These are phyloP conservation scores for Epichloe glyceriae DNA, from an alignment of 2,329 filamentous ascomycete species.

Conservation along the genomic window DNA sequence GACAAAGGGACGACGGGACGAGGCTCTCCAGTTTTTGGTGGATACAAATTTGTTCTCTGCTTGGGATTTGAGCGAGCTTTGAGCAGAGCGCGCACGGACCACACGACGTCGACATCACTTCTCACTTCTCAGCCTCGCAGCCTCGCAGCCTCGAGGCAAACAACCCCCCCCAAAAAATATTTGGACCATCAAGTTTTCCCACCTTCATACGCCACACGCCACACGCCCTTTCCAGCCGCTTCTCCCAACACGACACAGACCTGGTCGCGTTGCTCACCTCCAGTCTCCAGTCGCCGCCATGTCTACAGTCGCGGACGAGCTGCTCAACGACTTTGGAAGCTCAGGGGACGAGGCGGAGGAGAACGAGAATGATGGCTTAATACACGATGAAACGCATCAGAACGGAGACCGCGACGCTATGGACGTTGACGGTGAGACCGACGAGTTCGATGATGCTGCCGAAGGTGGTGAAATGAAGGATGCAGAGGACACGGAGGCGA, in stretches of 20 bases:
- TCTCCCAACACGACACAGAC: neutral
- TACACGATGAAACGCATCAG: slow-evolving; percentile 26
- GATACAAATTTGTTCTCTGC: neutral
- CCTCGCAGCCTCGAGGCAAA: slow-evolving; percentile 4
- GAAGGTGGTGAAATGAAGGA: slow-evolving; percentile 40
- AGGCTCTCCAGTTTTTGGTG: slow-evolving; percentile 1
- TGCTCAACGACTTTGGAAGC: slow-evolving; percentile 57
- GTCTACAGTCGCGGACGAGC: slow-evolving; percentile 85
- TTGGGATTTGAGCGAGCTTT: neutral
- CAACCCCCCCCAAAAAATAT: slow-evolving; percentile 7
- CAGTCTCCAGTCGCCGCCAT: slow-evolving; percentile 32
- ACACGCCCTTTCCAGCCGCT: neutral
- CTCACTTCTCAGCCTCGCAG: slow-evolving; percentile 14
- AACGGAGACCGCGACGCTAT: slow-evolving; percentile 31
- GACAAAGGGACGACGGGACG: slow-evolving; percentile 9
- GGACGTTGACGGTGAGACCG: slow-evolving; percentile 43
- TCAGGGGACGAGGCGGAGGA: slow-evolving; percentile 65
- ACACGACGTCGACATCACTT: slow-evolving; percentile 10
- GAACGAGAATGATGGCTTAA: slow-evolving; percentile 37
- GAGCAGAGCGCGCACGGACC: slow-evolving; percentile 7
- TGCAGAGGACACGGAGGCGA: slow-evolving; percentile 51
- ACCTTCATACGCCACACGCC: neutral
- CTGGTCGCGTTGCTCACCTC: neutral
- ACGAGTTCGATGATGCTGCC: slow-evolving; percentile 39
- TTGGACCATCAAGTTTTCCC: slow-evolving; percentile 4